phyloP scores from a whole-genome alignment of 768 basidiomycete genomes.

The Crassisporium funariophilum region DNA sequence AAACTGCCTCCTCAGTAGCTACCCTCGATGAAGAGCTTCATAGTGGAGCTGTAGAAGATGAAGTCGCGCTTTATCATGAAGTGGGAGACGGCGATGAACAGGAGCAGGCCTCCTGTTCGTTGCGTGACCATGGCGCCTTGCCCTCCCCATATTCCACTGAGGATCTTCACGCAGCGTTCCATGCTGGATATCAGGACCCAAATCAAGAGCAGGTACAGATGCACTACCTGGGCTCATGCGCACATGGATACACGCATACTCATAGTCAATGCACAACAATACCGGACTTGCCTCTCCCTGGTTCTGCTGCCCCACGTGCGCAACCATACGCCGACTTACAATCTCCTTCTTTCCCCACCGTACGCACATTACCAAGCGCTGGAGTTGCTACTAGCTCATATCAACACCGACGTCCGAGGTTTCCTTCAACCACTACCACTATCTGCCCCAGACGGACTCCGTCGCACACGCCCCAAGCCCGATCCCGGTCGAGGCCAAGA shows the following conservation, averaged over 20 bases:
- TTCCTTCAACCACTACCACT: too few species aligned
- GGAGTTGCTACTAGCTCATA: too few species aligned
- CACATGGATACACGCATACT: slow-evolving; percentile 12
- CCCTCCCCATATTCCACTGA: slow-evolving; percentile 17
- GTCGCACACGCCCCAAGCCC: too few species aligned
- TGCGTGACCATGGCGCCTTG: slow-evolving; percentile 3
- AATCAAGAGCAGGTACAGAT: neutral
- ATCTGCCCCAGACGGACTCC: too few species aligned
- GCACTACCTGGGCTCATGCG: too few species aligned
- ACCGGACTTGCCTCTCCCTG: neutral
- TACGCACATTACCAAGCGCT: too few species aligned
- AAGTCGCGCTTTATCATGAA: neutral
- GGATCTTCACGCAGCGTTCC: slow-evolving; percentile 7
- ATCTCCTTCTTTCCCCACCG: neutral
- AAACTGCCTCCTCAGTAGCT: slow-evolving; percentile 2
- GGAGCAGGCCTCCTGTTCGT: neutral
- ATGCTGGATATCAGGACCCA: neutral
- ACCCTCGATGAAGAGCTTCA: slow-evolving; percentile 3
- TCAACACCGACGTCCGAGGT: too few species aligned
- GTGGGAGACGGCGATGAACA: neutral
- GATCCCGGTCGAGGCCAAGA: neutral
- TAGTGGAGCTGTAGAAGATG: slow-evolving; percentile 2
- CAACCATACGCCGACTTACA: neutral
- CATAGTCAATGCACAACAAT: slow-evolving; percentile 12
- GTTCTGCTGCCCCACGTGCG: too few species aligned